Conservation (phyloP, 495 filamentous ascomycete species). For the Trichoderma erinaceum region DNA sequence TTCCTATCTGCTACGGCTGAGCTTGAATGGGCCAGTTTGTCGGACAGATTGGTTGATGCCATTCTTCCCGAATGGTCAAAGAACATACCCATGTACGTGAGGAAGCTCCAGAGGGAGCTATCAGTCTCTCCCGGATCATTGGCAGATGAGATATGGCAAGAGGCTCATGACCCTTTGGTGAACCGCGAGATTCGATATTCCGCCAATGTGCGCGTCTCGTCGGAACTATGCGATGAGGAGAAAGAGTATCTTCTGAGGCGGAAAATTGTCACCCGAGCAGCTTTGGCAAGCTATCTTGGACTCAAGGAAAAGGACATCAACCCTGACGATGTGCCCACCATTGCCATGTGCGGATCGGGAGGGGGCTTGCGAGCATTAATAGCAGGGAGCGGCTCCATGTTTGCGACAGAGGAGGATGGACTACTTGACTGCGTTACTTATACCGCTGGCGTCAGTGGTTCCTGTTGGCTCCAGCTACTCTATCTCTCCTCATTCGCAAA, state of each 20-base stretch:
- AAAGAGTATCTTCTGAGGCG: constrained; percentile 60
- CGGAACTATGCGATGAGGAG: constrained; percentile 81
- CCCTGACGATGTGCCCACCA: constrained; percentile 83
- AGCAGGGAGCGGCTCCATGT: constrained; percentile 76
- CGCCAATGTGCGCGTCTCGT: constrained; percentile 73
- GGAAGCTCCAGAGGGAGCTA: constrained; percentile 82
- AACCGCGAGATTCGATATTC: constrained; percentile 81
- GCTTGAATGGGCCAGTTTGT: constrained; percentile 53
- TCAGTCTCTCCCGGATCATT: constrained; percentile 80
- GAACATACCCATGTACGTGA: constrained; percentile 65
- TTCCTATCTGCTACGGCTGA: constrained; percentile 47
- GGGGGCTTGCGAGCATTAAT: constrained; percentile 86
- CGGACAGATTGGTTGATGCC: constrained; percentile 58
- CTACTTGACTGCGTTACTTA: constrained; percentile 92
- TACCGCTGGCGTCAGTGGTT: constrained; percentile 88
- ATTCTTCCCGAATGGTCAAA: constrained; percentile 80
- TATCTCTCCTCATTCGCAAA: constrained; percentile 78
- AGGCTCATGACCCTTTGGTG: constrained; percentile 72
- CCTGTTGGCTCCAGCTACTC: constrained; percentile 88
- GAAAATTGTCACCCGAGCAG: constrained; percentile 56
- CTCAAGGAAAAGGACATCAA: constrained; percentile 75
- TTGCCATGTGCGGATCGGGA: constrained; percentile 89
- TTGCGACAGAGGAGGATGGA: constrained; percentile 74
- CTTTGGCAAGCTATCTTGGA: constrained; percentile 73
- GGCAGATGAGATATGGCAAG: constrained; percentile 86